Evolutionary conservation across 1,284 basidiomycete species (phyloP), one percentile per base, ranked within the genome.

Genomic region (Trichosporon sp.): DNA sequence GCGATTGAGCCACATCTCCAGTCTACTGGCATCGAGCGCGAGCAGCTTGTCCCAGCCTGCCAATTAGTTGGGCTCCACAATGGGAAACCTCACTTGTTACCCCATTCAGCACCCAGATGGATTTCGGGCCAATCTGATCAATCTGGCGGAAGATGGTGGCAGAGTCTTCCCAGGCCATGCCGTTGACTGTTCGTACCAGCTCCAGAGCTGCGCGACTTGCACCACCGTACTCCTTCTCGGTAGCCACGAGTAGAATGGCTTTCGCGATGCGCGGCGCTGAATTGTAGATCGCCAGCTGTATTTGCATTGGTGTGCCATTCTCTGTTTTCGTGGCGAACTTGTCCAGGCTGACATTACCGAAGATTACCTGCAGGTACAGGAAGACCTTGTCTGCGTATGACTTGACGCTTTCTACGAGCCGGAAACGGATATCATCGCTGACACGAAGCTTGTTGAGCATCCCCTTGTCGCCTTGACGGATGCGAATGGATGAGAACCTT

Each of bases 321-420:
- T 78, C 79, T 4, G 75, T 77, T 51, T 75, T 78, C 56, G 38
- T 68, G 12, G 68, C 70, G 35, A 72, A 75, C 5, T 75, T 70
- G 2, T 79, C 78, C n/a, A 80, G 63, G n/a, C 73, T 70, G 26
- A 83, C 72, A 38, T 80, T 78, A 6, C 74, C 82, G 61, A 81
- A 79, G n/a, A 68, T 69, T 11, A 78, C 73, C 72, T 85, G 84
- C 1, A 84, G 70, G 8, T 79, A 72, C 1, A 84, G 72, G 69
- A 81, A 83, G 2, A 84, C 82, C 74, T 84, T 84, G 73, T 84
- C 82, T 75, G 73, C 73, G 70, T 78, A 78, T 16, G 74, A 75
- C 69, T 79, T 77, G 63, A 76, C 76, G 1, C 70, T 70, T 14
- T 78, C 78, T 0, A 71, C 70, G 0, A 81, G 65, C 1, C 67